Conservation (phyloP, 2,329 filamentous ascomycete species). For the Trichoderma sp. region DNA sequence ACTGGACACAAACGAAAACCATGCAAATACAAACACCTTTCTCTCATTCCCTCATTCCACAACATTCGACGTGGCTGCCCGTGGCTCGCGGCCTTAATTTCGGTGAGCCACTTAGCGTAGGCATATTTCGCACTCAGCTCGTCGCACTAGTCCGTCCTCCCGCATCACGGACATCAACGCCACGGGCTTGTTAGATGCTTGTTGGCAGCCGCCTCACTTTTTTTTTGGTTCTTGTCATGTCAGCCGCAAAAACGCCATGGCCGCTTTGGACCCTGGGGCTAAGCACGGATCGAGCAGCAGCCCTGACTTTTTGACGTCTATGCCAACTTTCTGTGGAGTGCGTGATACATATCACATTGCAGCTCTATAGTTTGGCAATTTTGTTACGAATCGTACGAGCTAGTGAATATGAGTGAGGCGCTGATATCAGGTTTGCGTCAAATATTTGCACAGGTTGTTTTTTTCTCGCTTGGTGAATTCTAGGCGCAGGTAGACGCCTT, state of each 20-base stretch:
- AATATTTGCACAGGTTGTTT: neutral
- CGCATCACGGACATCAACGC: neutral
- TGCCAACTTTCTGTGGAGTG: neutral
- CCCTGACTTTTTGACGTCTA: neutral
- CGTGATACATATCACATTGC: neutral
- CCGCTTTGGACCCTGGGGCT: neutral
- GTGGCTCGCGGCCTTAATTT: neutral
- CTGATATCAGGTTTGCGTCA: neutral
- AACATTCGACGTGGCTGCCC: neutral
- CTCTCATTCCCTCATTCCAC: neutral
- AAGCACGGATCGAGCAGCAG: neutral
- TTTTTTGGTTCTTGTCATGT: neutral
- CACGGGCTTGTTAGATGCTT: constrained; percentile 7
- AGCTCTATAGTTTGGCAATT: neutral
- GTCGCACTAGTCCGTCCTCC: neutral
- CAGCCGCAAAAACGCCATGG: neutral
- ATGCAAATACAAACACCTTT: neutral
- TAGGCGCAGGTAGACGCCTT: neutral
- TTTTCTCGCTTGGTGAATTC: too few relatives aligned
- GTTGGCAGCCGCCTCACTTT: neutral
- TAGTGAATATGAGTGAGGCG: neutral
- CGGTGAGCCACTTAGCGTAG: constrained; percentile 9
- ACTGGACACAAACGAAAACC: neutral
- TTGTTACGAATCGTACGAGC: neutral
- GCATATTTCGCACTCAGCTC: constrained; percentile 5